Percentiles rank a stretch among this genome's conserved stretches.
Evolutionary conservation across 2,329 filamentous ascomycete species (phyloP).

Genomic region (Calonectria honghensis): DNA sequence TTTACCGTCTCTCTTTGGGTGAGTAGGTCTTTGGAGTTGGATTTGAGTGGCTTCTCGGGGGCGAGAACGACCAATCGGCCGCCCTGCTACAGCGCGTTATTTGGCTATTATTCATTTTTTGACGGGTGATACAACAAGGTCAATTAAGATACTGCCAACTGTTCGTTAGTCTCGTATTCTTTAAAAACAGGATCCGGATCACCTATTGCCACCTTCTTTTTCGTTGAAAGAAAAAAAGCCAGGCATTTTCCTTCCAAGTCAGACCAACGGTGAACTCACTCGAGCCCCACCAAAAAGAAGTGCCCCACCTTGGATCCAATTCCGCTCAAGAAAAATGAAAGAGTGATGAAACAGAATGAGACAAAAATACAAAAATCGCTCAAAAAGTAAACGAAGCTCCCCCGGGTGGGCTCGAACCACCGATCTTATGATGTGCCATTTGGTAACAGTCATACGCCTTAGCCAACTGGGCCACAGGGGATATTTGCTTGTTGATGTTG

Average conservation of each 20-base stretch:
- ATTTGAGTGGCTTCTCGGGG: neutral
- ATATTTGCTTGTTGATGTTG: conserved; percentile 25
- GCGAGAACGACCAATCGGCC: neutral
- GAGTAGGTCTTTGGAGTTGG: neutral
- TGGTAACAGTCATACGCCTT: conserved; percentile 66
- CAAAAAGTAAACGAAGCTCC: conserved; percentile 19
- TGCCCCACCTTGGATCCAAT: neutral
- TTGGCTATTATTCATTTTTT: neutral
- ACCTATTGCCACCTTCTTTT: neutral
- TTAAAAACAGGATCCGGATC: neutral
- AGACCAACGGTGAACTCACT: neutral
- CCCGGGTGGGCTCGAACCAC: conserved; percentile 36
- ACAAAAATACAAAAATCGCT: neutral
- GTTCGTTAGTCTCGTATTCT: neutral
- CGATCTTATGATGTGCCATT: conserved; percentile 34
- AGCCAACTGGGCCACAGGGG: conserved; percentile 70
- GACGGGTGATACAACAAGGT: neutral
- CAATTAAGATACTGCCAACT: neutral
- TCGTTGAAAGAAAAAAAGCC: neutral
- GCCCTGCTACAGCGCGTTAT: neutral
- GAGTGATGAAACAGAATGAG: neutral
- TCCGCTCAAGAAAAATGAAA: neutral
- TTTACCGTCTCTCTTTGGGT: neutral
- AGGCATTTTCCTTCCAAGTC: neutral
- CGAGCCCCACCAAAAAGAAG: neutral